Conservation (phyloP, 2,329 filamentous ascomycete species). For the Microcyclospora tardicrescens region DNA sequence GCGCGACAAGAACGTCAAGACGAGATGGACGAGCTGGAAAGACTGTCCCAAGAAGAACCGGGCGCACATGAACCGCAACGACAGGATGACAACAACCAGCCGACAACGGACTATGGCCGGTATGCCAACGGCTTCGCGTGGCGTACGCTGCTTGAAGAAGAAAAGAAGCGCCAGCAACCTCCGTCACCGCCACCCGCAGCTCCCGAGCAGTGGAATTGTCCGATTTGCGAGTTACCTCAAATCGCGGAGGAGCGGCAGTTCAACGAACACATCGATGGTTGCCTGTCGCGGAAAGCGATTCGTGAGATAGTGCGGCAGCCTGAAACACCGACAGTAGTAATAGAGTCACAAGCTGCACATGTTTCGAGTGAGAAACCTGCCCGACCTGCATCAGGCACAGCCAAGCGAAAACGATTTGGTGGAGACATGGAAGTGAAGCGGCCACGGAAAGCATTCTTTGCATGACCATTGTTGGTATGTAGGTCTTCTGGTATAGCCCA, state of each 20-base stretch:
- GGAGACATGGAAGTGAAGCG: constrained; percentile 9
- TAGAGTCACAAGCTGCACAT: constrained; percentile 1
- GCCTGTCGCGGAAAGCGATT: constrained; percentile 75
- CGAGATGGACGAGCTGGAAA: constrained; percentile 49
- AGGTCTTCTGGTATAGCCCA: no score
- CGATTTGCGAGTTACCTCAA: constrained; percentile 72
- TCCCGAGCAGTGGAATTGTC: constrained; percentile 62
- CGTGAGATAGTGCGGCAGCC: constrained; percentile 51
- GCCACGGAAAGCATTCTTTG: constrained; percentile 19
- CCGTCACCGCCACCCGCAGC: constrained; percentile 1
- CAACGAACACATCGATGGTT: constrained; percentile 87
- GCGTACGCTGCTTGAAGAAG: constrained; percentile 20
- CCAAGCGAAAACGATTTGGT: constrained; percentile 18
- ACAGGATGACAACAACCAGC: neutral
- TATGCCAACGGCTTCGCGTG: constrained; percentile 22
- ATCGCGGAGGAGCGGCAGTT: constrained; percentile 60
- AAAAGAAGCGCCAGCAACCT: constrained; percentile 9
- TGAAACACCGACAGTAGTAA: constrained; percentile 26
- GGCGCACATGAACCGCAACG: neutral
- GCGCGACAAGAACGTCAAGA: constrained; percentile 47
- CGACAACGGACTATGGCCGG: constrained; percentile 15
- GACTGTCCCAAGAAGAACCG: constrained; percentile 43
- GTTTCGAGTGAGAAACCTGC: constrained; percentile 3
- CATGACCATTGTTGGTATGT: constrained; percentile 1
- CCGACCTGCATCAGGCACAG: constrained; percentile 6